Evolutionary conservation across 257 asterid species (phyloP).

Genomic region (Knoxia roxburghii): DNA sequence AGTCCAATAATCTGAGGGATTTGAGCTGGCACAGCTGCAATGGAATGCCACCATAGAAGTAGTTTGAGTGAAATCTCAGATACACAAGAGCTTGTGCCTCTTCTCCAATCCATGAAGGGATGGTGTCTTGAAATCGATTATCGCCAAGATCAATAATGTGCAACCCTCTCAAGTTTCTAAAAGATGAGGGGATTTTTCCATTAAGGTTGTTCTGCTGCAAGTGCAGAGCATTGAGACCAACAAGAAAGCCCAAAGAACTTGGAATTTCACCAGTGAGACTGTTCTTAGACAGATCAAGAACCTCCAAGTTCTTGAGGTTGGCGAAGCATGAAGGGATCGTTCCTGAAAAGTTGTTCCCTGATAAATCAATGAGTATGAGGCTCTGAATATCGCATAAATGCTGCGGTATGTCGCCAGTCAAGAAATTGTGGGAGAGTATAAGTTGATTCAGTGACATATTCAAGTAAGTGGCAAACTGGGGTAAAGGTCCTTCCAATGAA

Average conservation of each 20-base stretch:
- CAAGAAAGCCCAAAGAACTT: conserved; percentile 13
- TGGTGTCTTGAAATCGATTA: conserved; percentile 13
- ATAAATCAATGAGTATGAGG: conserved; percentile 9
- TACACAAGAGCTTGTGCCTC: conserved; percentile 1
- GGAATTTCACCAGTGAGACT: conserved; percentile 26
- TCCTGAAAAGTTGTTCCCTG: conserved; percentile 19
- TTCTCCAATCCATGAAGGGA: conserved; percentile 25
- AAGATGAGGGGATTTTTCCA: conserved; percentile 21
- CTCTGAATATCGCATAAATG: conserved; percentile 9
- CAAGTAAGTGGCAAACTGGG: not conserved
- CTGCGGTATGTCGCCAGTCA: conserved; percentile 12
- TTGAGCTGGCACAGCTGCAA: conserved; percentile 21
- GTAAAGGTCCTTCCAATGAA: not conserved
- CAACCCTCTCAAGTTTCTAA: conserved; percentile 11
- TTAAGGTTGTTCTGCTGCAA: conserved; percentile 25
- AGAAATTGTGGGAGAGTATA: conserved; percentile 9
- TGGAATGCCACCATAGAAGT: conserved; percentile 24
- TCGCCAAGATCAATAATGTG: conserved; percentile 23
- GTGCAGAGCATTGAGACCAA: conserved; percentile 19
- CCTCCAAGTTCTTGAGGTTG: not conserved
- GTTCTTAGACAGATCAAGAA: conserved; percentile 20
- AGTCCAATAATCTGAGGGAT: conserved; percentile 20
- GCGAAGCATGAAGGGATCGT: conserved; percentile 21
- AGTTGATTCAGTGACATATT: conserved; percentile 10
- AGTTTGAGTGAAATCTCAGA: conserved; percentile 27